These are phyloP conservation scores for Polygonum maritimum DNA, from an alignment of 148 eudicot genomes.

Conservation along the genomic window DNA sequence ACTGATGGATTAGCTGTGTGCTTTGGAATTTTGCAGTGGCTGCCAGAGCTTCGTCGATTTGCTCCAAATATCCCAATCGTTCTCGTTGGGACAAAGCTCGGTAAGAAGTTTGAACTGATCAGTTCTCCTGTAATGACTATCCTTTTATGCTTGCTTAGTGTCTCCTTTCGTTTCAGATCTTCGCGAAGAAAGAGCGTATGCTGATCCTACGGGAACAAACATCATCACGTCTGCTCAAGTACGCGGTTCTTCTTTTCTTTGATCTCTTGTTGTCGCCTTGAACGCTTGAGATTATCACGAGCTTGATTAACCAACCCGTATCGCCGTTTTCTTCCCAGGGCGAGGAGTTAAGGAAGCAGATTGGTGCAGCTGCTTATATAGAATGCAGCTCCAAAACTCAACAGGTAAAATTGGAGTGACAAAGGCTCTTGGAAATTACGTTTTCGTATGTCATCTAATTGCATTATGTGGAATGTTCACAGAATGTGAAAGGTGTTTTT, in stretches of 20 bases:
- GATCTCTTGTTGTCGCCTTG: not conserved
- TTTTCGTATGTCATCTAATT: not conserved
- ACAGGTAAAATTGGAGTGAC: slow-evolving; percentile 40
- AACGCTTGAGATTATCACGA: not conserved
- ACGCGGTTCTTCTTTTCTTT: not conserved
- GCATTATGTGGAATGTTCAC: not conserved
- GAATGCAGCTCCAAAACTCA: slow-evolving; percentile 99
- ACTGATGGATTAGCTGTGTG: not conserved
- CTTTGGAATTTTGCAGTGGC: slow-evolving; percentile 44
- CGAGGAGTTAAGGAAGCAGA: slow-evolving; percentile 92
- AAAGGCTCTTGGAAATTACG: not conserved
- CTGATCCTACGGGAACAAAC: slow-evolving; percentile 65
- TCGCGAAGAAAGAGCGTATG: slow-evolving; percentile 74
- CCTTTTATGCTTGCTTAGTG: not conserved
- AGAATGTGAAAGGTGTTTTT: slow-evolving; percentile 91
- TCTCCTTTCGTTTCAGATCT: slow-evolving; percentile 39
- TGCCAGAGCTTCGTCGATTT: slow-evolving; percentile 98
- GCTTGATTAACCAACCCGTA: not conserved
- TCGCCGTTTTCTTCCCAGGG: slow-evolving; percentile 32
- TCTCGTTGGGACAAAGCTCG: slow-evolving; percentile 96
- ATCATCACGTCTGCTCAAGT: slow-evolving; percentile 79
- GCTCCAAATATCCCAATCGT: slow-evolving; percentile 96
- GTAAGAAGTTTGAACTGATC: slow-evolving; percentile 19
- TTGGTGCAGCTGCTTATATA: slow-evolving; percentile 92
- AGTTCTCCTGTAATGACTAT: not conserved